Percentiles rank a stretch among this genome's conserved stretches.
Evolutionary conservation across 192 early-diverging fungal species (phyloP).

Genomic region (Podila epicladia): DNA sequence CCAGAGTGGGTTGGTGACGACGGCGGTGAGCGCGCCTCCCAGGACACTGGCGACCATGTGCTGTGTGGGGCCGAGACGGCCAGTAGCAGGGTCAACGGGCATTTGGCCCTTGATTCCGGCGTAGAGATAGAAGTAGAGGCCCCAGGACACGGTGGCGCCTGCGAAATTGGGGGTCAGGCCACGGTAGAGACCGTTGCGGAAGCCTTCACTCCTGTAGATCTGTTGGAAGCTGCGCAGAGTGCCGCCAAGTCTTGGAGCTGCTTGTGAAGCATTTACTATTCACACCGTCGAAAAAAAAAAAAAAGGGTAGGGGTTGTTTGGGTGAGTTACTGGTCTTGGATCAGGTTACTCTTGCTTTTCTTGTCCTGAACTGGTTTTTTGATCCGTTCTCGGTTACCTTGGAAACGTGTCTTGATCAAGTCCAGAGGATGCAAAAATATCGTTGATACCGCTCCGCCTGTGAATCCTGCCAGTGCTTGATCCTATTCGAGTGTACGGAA

Average conservation of each 20-base stretch:
- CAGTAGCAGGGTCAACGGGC: conserved; percentile 59
- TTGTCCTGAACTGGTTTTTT: neutral
- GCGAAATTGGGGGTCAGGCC: conserved; percentile 91
- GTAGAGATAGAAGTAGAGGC: conserved; percentile 97
- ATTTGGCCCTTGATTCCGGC: conserved; percentile 73
- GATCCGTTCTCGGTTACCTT: conserved; percentile 59
- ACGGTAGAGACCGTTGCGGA: conserved; percentile 84
- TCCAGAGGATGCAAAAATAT: conserved; percentile 91
- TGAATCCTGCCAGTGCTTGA: conserved; percentile 90
- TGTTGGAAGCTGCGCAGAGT: conserved; percentile 69
- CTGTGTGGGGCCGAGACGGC: conserved; percentile 75
- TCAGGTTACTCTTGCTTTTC: neutral
- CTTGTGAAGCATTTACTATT: conserved; percentile 61
- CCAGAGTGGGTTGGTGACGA: conserved; percentile 84
- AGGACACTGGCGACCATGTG: conserved; percentile 69
- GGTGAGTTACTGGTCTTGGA: neutral
- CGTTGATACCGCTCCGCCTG: conserved; percentile 87
- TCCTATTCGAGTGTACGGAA: conserved; percentile 57
- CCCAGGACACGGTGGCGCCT: conserved; percentile 93
- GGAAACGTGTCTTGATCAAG: conserved; percentile 91
- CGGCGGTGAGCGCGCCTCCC: conserved; percentile 70
- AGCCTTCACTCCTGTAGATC: conserved; percentile 69
- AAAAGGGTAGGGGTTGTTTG: neutral
- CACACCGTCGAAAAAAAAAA: neutral
- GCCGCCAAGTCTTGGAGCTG: conserved; percentile 68